phyloP scores from a whole-genome alignment of 768 basidiomycete genomes.

The Aureoboletus auriporus region DNA sequence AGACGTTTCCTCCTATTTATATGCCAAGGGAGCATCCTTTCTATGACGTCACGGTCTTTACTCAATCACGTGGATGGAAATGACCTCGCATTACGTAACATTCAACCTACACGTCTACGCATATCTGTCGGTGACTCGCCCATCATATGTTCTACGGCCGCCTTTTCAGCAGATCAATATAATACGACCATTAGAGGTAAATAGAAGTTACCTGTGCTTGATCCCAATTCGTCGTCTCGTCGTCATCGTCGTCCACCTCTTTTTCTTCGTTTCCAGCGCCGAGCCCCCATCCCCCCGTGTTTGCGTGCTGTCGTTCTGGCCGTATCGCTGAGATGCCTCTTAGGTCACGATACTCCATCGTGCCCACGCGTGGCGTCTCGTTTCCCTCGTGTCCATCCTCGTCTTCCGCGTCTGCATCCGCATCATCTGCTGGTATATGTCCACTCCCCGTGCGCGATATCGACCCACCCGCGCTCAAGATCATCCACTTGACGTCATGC shows the following conservation, averaged over 20 bases:
- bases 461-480: constrained; percentile 24
- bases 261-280: constrained; percentile 57
- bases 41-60: constrained; percentile 13
- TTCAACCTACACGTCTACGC: constrained; percentile 24
- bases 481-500: constrained; percentile 25
- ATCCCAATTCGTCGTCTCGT: constrained; percentile 63
- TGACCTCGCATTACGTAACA: constrained; percentile 1
- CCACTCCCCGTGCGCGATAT: constrained; percentile 10
- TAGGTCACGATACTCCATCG: constrained; percentile 34
- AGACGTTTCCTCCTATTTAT: not conserved
- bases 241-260: constrained; percentile 65
- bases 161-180: constrained; percentile 29
- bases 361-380: constrained; percentile 52
- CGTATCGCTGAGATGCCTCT: constrained; percentile 19
- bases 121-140: constrained; percentile 32
- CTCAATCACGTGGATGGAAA: constrained; percentile 10
- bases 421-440: constrained; percentile 18
- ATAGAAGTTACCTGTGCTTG: constrained; percentile 54
- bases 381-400: constrained; percentile 46
- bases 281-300: constrained; percentile 73
- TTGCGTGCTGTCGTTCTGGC: constrained; percentile 39
- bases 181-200: not conserved
- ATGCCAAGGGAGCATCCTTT: constrained; percentile 8
- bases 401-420: constrained; percentile 29
- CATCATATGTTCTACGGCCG: constrained; percentile 56